Base-by-base conservation (phyloP, 768 basidiomycete species). In the Boletales sp. region DNA sequence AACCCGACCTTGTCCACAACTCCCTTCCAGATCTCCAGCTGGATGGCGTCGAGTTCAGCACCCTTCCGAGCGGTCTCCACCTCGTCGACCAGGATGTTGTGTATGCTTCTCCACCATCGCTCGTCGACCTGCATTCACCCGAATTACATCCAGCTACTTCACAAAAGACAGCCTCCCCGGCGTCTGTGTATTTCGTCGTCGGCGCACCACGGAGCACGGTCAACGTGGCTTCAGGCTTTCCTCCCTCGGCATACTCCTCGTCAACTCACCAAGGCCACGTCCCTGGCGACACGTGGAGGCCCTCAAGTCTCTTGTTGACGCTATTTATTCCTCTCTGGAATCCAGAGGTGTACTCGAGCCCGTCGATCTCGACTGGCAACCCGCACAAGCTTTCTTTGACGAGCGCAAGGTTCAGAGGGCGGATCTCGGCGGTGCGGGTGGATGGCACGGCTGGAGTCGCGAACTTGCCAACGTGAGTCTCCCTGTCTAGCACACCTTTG, bases 141-240 rank as follows among this genome's bases (percentile, higher is more conserved):
- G 32, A 34, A 10, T 34, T 37, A 35, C 50, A 21, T 45, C 14
- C 64, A 87, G 87, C 12, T 86, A 88, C 65, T 88, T 90, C 54
- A 83, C 82, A 4, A 86, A 87, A 59, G 80, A 81, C 50, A 74
- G 69, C 15, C 78, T 84, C 49, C 79, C 80, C 3, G 90, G 87
- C 11, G 83, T 92, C 36, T 86, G 84, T 57, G 71, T 91, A 19
- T 93, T 90, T 61, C 77, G 81, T 21, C 74, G 88, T 3, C 78
- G 86, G 14, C 75, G 75, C 55, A 87, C 89, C 0, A 64, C 78
- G 8, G 87, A 87, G 57, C 69, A 78, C 21, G 87, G 87, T 2
- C 87, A 89, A 52, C 81, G 90, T 40, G 90, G 90, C 11, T 87
- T 86, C 63, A 82, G 85, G 18, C 81, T 92, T 24, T 85, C 86